Evolutionary conservation across 352 stramenopile genomes (phyloP).

Genomic region (Phytophthora sojae): DNA sequence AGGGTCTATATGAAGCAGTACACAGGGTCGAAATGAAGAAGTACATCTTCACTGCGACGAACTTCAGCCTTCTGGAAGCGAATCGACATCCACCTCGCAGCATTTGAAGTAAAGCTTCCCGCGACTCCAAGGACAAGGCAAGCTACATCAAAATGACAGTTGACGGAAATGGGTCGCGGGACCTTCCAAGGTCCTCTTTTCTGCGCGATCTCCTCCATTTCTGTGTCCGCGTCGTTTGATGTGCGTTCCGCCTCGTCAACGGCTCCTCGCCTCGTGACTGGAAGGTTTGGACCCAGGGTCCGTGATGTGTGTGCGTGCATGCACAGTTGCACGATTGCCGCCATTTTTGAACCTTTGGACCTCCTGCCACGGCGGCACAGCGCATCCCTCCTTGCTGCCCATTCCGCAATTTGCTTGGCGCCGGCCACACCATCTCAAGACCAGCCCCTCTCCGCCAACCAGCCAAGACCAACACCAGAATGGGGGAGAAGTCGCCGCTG

Average conservation of each 20-base stretch:
- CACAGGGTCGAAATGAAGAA: too few relatives aligned
- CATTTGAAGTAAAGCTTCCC: too few relatives aligned
- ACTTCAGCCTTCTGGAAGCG: too few relatives aligned
- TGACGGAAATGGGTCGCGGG: neutral
- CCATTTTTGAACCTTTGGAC: neutral
- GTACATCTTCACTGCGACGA: too few relatives aligned
- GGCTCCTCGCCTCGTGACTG: neutral
- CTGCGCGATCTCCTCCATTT: neutral
- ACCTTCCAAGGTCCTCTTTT: neutral
- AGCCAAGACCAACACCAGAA: neutral
- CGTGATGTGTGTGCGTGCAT: neutral
- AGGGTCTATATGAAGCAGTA: too few relatives aligned
- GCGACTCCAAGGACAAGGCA: too few relatives aligned
- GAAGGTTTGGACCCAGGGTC: neutral
- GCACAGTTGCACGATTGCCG: neutral
- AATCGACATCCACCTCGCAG: too few relatives aligned
- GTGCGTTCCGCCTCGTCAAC: slow-evolving; percentile 1
- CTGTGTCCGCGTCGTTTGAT: neutral
- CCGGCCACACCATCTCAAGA: neutral
- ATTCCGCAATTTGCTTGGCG: slow-evolving; percentile 20
- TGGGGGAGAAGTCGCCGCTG: slow-evolving; percentile 30
- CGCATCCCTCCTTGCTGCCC: neutral
- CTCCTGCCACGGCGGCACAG: neutral
- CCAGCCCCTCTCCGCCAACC: neutral
- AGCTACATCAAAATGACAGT: too few relatives aligned